A percentile compares a stretch with the other conserved stretches of the same genome.
These are phyloP conservation scores for Vicia villosa DNA, from an alignment of 306 rosid species.

Conservation along the genomic window DNA sequence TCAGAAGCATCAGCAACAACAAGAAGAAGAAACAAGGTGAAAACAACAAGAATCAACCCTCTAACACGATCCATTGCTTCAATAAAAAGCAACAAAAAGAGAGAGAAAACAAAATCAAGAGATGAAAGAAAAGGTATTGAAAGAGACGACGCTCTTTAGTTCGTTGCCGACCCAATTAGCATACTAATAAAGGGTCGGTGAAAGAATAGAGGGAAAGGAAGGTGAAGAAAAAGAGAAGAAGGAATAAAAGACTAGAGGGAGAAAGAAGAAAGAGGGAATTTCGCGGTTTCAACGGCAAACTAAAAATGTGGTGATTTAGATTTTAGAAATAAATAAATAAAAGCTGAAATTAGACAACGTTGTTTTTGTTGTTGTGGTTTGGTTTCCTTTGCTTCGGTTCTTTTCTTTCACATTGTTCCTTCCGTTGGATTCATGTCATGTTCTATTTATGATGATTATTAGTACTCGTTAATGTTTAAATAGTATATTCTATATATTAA, in stretches of 20 bases:
- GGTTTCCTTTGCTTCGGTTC: slow-evolving; percentile 13
- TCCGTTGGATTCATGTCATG: not conserved
- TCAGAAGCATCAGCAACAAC: slow-evolving; percentile 42
- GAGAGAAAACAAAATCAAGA: not conserved
- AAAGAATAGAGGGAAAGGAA: slow-evolving; percentile 12
- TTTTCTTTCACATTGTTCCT: slow-evolving; percentile 2
- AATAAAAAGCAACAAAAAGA: slow-evolving; percentile 15
- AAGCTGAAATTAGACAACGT: slow-evolving; percentile 7
- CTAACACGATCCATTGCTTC: slow-evolving; percentile 58
- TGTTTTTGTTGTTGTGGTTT: not conserved
- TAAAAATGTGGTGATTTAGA: slow-evolving; percentile 2
- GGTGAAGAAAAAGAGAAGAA: slow-evolving; percentile 28
- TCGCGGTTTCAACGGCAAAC: slow-evolving; percentile 51
- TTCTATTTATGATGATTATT: not conserved
- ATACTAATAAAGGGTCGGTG: slow-evolving; percentile 37
- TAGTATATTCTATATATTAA: no score
- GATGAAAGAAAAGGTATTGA: not conserved
- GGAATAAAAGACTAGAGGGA: not conserved
- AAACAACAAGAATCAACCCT: slow-evolving; percentile 24
- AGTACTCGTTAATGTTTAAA: no score
- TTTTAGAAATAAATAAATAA: slow-evolving; percentile 12
- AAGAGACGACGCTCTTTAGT: not conserved
- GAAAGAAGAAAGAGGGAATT: slow-evolving; percentile 9
- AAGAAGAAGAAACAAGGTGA: slow-evolving; percentile 19
- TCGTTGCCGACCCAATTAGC: slow-evolving; percentile 39